Percentiles rank a stretch among this genome's conserved stretches.
Evolutionary conservation across 2,329 filamentous ascomycete species (phyloP).

Genomic region (Purpureocillium lavendulum): DNA sequence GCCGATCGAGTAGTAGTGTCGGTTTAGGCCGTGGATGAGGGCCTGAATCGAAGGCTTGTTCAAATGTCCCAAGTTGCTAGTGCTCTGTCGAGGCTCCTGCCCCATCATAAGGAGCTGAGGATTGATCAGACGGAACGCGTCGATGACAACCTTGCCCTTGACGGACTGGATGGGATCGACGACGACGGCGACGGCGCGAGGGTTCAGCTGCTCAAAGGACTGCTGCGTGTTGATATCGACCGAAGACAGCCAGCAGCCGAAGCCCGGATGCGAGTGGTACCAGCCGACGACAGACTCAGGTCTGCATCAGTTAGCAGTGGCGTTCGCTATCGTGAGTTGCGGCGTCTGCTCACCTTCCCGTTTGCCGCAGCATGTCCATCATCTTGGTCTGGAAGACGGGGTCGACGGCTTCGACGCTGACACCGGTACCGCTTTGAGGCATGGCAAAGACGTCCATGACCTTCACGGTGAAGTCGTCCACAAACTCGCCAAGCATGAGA

Average conservation of each 20-base stretch:
- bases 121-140: conserved; percentile 97
- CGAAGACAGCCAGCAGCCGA: conserved; percentile 97
- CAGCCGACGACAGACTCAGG: conserved; percentile 96
- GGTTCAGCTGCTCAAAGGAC: conserved; percentile 98
- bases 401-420: conserved; percentile 96
- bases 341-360: conserved; percentile 62
- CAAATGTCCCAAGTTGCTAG: conserved; percentile 92
- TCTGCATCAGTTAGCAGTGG: conserved; percentile 33
- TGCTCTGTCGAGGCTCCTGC: conserved; percentile 94
- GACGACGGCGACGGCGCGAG: conserved; percentile 92
- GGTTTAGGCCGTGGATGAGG: conserved; percentile 93
- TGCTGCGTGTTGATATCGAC: conserved; percentile 99
- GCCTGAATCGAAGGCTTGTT: conserved; percentile 99
- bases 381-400: conserved; percentile 99
- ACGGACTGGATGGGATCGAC: conserved; percentile 98
- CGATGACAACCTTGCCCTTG: conserved; percentile 98
- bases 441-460: conserved; percentile 99
- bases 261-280: conserved; percentile 99
- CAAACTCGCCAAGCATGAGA: conserved; percentile 96
- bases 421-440: conserved; percentile 96
- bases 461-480: conserved; percentile 96
- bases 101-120: conserved; percentile 96
- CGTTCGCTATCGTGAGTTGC: not conserved
- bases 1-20: conserved; percentile 98
- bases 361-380: conserved; percentile 99